These are phyloP conservation scores for Colletotrichum sp. DNA, from an alignment of 2,329 filamentous ascomycete genomes.

Conservation along the genomic window DNA sequence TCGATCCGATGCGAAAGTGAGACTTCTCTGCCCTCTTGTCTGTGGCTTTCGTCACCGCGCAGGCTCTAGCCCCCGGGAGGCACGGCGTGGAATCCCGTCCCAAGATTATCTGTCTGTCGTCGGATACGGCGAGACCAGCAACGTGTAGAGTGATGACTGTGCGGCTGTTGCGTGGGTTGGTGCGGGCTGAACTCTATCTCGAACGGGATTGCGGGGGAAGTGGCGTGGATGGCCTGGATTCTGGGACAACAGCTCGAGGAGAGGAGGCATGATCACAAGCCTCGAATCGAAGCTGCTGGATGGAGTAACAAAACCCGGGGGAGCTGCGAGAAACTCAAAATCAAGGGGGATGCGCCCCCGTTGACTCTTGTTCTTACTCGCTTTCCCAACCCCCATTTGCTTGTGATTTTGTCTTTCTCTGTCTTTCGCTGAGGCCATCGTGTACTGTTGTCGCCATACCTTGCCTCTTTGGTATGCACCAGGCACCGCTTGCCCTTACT, in stretches of 20 bases:
- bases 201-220: slow-evolving; percentile 15
- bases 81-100: background rate
- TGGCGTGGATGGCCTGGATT: background rate
- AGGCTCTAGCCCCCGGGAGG: background rate
- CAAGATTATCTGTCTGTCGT: background rate
- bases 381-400: background rate
- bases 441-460: background rate
- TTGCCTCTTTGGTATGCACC: background rate
- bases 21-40: background rate
- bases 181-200: slow-evolving; percentile 20
- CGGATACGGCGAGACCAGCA: slow-evolving; percentile 6
- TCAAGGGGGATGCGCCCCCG: background rate
- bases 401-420: background rate
- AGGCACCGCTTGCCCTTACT: background rate
- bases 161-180: slow-evolving; percentile 6
- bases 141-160: background rate
- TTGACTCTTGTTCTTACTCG: background rate
- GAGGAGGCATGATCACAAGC: slow-evolving; percentile 10
- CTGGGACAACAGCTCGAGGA: background rate
- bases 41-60: background rate
- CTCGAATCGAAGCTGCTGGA: background rate
- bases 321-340: slow-evolving; percentile 5
- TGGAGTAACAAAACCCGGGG: background rate
- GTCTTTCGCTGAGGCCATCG: background rate
- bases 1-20: background rate